Evolutionary conservation across 176 grass and related monocot genomes (phyloP).

Genomic region (Saccharum spontaneum): DNA sequence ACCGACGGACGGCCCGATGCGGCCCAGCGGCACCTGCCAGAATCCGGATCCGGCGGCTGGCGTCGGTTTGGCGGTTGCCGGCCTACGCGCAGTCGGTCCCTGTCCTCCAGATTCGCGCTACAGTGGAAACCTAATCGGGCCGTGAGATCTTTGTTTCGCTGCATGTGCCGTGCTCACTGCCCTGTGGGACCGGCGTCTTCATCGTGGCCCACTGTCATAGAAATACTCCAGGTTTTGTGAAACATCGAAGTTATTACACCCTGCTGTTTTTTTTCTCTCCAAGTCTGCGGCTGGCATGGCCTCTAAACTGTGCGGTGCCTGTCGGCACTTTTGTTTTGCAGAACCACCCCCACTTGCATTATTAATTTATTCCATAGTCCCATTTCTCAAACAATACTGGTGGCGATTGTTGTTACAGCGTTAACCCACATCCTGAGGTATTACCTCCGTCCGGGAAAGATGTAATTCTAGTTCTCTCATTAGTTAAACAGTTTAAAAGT

Average conservation of each 20-base stretch:
- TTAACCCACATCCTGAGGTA: background rate
- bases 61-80: conserved; percentile 57
- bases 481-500: background rate
- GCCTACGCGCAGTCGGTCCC: conserved; percentile 49
- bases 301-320: background rate
- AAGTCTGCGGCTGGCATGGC: background rate
- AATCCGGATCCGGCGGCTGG: conserved; percentile 40
- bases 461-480: background rate
- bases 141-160: background rate
- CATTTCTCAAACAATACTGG: background rate
- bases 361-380: background rate
- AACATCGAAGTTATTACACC: background rate
- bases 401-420: background rate
- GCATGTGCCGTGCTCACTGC: background rate
- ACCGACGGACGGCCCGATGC: conserved; percentile 27
- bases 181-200: background rate
- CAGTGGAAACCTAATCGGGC: background rate
- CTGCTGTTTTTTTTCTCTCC: background rate
- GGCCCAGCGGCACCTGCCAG: background rate
- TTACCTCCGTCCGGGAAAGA: background rate
- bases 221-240: background rate
- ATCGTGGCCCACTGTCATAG: background rate
- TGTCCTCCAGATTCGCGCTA: conserved; percentile 41
- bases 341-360: background rate
- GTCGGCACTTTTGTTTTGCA: conserved; percentile 28